Evolutionary conservation across 306 rosid species (phyloP), one percentile per base, ranked within the genome.

Genomic region (Quercus rubra): DNA sequence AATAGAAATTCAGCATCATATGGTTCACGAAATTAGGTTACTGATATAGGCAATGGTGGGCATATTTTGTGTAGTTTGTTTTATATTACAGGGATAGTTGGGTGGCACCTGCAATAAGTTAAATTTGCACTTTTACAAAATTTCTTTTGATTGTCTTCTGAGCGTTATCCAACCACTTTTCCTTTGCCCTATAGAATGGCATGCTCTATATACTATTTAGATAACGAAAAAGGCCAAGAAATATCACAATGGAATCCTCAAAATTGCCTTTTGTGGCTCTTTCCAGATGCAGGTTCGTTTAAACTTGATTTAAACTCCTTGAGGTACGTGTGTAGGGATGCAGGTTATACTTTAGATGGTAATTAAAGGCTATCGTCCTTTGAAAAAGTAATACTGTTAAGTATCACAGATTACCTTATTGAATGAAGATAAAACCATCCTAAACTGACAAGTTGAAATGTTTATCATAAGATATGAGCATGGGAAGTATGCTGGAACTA

Each of bases 171-270:
- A 30, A 27, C 19, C 9, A 23, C 17, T 67, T 46, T 46, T 38
- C 62, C 57, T 70, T 31, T 58, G 30, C 68, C 62, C 6, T 74
- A 73, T 73, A 83, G 86, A 83, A 73, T 83, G 86, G 86, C 33
- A 83, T 70, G 83, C 78, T 52, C 59, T 83, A 33, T 83, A 78
- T 59, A 79, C 80, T 28, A 59, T 62, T 61, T 80, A 83, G 80
- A 78, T 78, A 31, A 74, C 80, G 74, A 83, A 78, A 27, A 83
- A 78, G 80, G 67, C 74, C 69, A 83, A 83, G 80, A 83, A 59
- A 31, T 83, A 74, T 67, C 80, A 83, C 46, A 68, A 15, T 54
- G 86, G 86, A 17, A 59, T 74, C 74, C 75, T 83, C 74, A 83
- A 57, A 78, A 17, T 78, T 78, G 49, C 74, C 68, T 74, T 61